Evolutionary conservation across 345 rosid species (phyloP).

Genomic region (Garcia nutans): DNA sequence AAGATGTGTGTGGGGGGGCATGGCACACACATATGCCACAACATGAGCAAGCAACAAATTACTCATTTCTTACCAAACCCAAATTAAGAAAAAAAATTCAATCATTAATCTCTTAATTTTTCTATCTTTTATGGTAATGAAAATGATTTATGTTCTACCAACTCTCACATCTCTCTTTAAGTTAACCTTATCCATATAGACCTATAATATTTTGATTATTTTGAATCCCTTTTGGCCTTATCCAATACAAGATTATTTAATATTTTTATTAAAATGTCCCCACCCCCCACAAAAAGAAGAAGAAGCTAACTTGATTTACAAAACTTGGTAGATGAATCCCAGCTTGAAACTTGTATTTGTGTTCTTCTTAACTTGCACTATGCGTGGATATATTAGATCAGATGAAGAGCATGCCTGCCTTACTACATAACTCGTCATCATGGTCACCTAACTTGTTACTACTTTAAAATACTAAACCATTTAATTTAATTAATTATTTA

Average conservation of each 20-base stretch:
- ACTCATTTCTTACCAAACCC: slow-evolving; percentile 39
- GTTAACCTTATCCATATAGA: slow-evolving; percentile 33
- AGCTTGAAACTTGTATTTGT: slow-evolving; percentile 13
- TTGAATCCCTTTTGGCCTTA: background rate
- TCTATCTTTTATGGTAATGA: slow-evolving; percentile 29
- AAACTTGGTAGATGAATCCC: slow-evolving; percentile 18
- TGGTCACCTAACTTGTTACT: background rate
- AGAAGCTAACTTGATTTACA: slow-evolving; percentile 34
- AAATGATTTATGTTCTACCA: slow-evolving; percentile 46
- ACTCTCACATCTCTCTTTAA: slow-evolving; percentile 36
- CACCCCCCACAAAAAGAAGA: background rate
- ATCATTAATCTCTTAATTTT: background rate
- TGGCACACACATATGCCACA: background rate
- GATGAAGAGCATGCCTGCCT: background rate
- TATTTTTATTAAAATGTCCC: background rate
- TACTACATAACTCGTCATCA: background rate
- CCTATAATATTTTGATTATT: background rate
- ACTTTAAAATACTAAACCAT: background rate
- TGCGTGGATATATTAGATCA: slow-evolving; percentile 24
- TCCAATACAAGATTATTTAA: background rate
- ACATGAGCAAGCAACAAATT: slow-evolving; percentile 20
- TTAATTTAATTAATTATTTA: too few relatives aligned
- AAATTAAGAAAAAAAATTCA: background rate
- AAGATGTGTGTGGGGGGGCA: too few relatives aligned
- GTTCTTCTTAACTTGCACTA: slow-evolving; percentile 34